A percentile compares a stretch with the other conserved stretches of the same genome.
These are phyloP conservation scores for Histomonas meleagridis DNA, from an alignment of 208 protist species.

Conservation along the genomic window DNA sequence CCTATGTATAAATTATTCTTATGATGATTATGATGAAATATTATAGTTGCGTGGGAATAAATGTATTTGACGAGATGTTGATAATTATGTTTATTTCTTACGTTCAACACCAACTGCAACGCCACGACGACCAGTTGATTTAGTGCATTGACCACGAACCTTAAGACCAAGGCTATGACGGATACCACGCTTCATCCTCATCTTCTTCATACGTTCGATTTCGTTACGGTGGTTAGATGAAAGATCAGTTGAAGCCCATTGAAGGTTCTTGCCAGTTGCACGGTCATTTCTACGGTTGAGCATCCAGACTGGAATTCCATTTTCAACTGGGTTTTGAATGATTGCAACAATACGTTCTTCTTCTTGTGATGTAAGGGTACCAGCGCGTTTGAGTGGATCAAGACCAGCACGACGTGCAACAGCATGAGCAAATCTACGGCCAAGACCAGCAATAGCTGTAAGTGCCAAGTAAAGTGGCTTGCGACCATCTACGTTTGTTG, in stretches of 20 bases:
- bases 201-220: conserved; percentile 36
- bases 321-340: conserved; percentile 35
- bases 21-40: too few relatives aligned
- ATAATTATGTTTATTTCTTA: conserved; percentile 22
- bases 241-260: conserved; percentile 23
- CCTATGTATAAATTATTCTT: too few relatives aligned
- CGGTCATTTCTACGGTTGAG: conserved; percentile 22
- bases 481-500: conserved; percentile 31
- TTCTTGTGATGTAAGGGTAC: conserved; percentile 17
- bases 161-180: conserved; percentile 30
- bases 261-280: background rate
- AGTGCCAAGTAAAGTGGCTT: background rate
- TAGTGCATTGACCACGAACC: conserved; percentile 34
- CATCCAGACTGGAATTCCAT: conserved; percentile 23
- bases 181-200: conserved; percentile 36
- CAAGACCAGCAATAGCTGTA: background rate
- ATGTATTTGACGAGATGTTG: too few relatives aligned
- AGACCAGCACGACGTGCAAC: background rate
- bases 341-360: background rate
- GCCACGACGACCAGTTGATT: conserved; percentile 15
- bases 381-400: background rate
- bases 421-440: conserved; percentile 28
- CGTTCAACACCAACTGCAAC: conserved; percentile 32
- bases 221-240: background rate
- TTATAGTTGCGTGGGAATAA: too few relatives aligned